phyloP scores from a whole-genome alignment of 2,329 filamentous ascomycete genomes.

The Ascocoryne sarcoides region DNA sequence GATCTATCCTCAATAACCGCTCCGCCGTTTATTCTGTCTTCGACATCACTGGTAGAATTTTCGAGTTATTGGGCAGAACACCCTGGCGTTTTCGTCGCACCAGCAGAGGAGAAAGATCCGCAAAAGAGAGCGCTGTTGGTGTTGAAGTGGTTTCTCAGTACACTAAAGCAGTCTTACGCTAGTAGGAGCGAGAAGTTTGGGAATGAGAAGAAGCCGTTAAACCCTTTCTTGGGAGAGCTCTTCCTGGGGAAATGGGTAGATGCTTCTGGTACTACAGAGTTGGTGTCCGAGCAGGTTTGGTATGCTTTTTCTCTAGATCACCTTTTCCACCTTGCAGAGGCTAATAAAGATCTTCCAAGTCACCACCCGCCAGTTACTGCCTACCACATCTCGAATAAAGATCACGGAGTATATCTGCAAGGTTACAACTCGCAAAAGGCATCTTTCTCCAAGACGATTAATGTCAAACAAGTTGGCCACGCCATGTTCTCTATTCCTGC shows the following conservation, averaged over 20 bases:
- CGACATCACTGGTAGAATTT: slow-evolving; percentile 71
- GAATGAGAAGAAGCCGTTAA: slow-evolving; percentile 95
- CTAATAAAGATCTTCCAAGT: slow-evolving; percentile 30
- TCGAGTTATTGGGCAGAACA: slow-evolving; percentile 78
- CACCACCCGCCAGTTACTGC: slow-evolving; percentile 94
- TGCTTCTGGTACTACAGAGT: slow-evolving; percentile 67
- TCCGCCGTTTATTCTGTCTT: slow-evolving; percentile 73
- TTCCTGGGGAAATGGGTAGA: slow-evolving; percentile 90
- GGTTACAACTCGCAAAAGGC: slow-evolving; percentile 97
- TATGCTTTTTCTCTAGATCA: slow-evolving; percentile 26
- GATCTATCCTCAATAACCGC: slow-evolving; percentile 74
- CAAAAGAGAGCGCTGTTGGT: slow-evolving; percentile 78
- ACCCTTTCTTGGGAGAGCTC: slow-evolving; percentile 91
- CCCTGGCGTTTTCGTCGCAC: slow-evolving; percentile 69
- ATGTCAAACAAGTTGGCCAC: slow-evolving; percentile 90
- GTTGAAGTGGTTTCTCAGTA: slow-evolving; percentile 94
- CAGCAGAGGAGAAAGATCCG: slow-evolving; percentile 68
- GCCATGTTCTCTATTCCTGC: slow-evolving; percentile 68
- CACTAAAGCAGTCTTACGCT: slow-evolving; percentile 77
- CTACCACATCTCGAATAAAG: slow-evolving; percentile 82
- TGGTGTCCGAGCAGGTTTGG: slow-evolving; percentile 92
- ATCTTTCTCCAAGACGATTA: slow-evolving; percentile 86
- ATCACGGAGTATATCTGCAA: slow-evolving; percentile 68
- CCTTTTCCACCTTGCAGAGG: not conserved
- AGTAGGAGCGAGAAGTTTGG: slow-evolving; percentile 69